These are phyloP conservation scores for Jamesozyma rosinii DNA, from an alignment of 805 yeast species.

Conservation along the genomic window DNA sequence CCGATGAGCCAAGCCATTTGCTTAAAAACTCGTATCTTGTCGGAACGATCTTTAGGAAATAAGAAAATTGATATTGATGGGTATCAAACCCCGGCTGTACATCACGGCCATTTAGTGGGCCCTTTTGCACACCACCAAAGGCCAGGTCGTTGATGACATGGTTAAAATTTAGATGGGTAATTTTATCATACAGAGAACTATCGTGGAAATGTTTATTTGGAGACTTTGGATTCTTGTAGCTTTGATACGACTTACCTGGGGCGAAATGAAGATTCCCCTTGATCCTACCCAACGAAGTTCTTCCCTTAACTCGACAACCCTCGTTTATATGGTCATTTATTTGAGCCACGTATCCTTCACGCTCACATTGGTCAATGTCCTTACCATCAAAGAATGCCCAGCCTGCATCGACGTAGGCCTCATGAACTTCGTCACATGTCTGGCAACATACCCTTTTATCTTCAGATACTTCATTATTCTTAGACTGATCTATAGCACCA, in stretches of 20 bases:
- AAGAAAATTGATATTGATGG: conserved; percentile 59
- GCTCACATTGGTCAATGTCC: conserved; percentile 82
- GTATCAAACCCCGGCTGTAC: conserved; percentile 30
- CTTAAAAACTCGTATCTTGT: conserved; percentile 66
- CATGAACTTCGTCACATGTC: conserved; percentile 69
- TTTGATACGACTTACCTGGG: conserved; percentile 73
- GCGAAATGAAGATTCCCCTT: conserved; percentile 92
- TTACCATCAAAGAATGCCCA: conserved; percentile 92
- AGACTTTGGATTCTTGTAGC: conserved; percentile 23
- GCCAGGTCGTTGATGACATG: conserved; percentile 74
- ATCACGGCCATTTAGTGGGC: conserved; percentile 55
- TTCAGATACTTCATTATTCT: conserved; percentile 32
- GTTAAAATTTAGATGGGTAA: conserved; percentile 58
- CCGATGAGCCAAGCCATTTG: conserved; percentile 31
- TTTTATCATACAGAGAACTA: conserved; percentile 55
- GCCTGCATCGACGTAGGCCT: conserved; percentile 63
- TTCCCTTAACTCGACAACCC: conserved; percentile 84
- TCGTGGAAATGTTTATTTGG: conserved; percentile 69
- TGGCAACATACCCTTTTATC: conserved; percentile 59
- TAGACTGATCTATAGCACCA: conserved; percentile 61
- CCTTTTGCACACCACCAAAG: conserved; percentile 53
- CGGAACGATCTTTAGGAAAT: conserved; percentile 82
- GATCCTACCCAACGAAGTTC: conserved; percentile 70
- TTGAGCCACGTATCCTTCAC: conserved; percentile 69
- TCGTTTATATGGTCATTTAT: conserved; percentile 55